phyloP scores from a whole-genome alignment of 2,329 filamentous ascomycete species.

The Neonectria sp. region DNA sequence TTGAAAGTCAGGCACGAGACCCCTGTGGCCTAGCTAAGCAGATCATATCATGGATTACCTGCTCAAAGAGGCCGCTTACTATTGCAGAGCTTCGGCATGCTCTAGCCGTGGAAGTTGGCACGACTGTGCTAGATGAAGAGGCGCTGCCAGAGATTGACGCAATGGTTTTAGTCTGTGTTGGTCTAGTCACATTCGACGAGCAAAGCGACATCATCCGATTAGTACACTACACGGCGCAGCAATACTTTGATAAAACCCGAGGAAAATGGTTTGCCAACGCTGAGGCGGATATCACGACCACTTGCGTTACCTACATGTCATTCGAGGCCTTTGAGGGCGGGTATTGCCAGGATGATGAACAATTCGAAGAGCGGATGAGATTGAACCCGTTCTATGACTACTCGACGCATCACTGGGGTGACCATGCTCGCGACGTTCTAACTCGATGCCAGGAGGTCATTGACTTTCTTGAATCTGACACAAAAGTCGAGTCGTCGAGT shows the following conservation, averaged over 20 bases:
- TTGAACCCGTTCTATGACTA: constrained; percentile 26
- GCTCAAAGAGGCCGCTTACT: constrained; percentile 51
- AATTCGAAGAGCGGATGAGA: constrained; percentile 1
- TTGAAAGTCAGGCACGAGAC: constrained; percentile 54
- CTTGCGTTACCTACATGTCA: constrained; percentile 56
- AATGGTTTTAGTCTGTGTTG: constrained; percentile 56
- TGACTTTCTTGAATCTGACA: background rate
- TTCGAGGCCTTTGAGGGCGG: constrained; percentile 46
- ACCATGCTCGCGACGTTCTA: constrained; percentile 19
- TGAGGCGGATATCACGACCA: constrained; percentile 45
- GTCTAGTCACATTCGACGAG: constrained; percentile 58
- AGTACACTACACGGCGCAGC: constrained; percentile 62
- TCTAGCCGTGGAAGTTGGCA: constrained; percentile 53
- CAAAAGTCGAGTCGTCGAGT: background rate
- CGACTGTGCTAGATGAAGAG: constrained; percentile 50
- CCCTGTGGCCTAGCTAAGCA: constrained; percentile 55
- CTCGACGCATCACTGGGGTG: constrained; percentile 27
- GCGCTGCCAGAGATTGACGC: constrained; percentile 49
- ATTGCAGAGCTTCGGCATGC: constrained; percentile 58
- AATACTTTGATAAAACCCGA: constrained; percentile 57
- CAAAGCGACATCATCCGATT: constrained; percentile 56
- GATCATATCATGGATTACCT: constrained; percentile 59
- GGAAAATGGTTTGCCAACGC: constrained; percentile 51
- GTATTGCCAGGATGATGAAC: background rate
- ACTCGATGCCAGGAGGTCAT: background rate